These are phyloP conservation scores for Backusella tarrabulga DNA, from an alignment of 192 early-diverging fungal genomes.

Conservation along the genomic window DNA sequence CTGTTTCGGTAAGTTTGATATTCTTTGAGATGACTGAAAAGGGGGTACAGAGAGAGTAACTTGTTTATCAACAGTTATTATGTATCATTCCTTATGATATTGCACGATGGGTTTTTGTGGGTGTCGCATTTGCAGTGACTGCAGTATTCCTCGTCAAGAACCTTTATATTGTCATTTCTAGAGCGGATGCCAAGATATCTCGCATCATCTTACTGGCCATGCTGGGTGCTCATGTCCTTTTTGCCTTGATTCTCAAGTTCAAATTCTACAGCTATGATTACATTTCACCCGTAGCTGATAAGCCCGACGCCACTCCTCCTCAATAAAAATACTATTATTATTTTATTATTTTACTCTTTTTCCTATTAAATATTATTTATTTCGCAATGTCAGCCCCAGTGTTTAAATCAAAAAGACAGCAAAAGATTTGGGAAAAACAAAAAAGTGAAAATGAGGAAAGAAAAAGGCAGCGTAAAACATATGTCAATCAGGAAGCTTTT, in stretches of 20 bases:
- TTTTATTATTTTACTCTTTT: not conserved
- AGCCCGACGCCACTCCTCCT: not conserved
- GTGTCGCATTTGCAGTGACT: constrained; percentile 67
- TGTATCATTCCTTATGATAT: constrained; percentile 82
- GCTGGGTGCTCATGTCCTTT: constrained; percentile 61
- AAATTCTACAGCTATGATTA: constrained; percentile 76
- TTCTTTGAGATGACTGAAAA: not conserved
- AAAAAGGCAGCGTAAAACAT: constrained; percentile 19
- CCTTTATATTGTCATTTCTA: constrained; percentile 60
- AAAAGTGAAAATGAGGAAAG: constrained; percentile 14
- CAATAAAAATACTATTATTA: not conserved
- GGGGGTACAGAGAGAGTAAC: not conserved
- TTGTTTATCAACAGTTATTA: constrained; percentile 49
- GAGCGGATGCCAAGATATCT: constrained; percentile 68
- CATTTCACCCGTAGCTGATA: not conserved
- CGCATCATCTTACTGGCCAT: constrained; percentile 69
- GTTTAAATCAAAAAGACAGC: constrained; percentile 29
- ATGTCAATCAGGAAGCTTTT: constrained; percentile 60
- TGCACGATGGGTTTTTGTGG: constrained; percentile 80
- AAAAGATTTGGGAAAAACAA: constrained; percentile 25
- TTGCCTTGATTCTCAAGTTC: constrained; percentile 81
- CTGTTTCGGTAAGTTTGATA: constrained; percentile 64
- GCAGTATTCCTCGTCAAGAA: constrained; percentile 55
- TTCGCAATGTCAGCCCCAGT: constrained; percentile 6
- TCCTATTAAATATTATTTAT: not conserved